A percentile compares a stretch with the other conserved stretches of the same genome.
These are phyloP conservation scores for Hondaea fermentalgiana DNA, from an alignment of 108 stramenopile genomes.

Conservation along the genomic window DNA sequence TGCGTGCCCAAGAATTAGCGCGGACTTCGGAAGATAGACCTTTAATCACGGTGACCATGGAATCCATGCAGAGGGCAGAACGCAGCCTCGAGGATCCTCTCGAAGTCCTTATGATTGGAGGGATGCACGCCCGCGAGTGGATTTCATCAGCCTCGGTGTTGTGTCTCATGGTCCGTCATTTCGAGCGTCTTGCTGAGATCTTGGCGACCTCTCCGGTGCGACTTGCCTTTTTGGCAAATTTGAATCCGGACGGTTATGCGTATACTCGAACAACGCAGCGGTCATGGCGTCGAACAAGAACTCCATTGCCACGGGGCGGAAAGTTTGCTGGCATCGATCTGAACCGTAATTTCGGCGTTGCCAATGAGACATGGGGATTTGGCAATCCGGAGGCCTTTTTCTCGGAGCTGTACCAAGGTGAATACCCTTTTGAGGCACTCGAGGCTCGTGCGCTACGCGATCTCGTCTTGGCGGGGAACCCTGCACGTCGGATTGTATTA, in stretches of 20 bases:
- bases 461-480: neutral
- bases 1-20: neutral
- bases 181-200: neutral
- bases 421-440: neutral
- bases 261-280: neutral
- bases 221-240: neutral
- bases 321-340: neutral
- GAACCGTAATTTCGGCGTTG: neutral
- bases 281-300: neutral
- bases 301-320: neutral
- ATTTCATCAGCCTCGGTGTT: neutral
- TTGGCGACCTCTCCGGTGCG: neutral
- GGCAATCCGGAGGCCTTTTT: neutral
- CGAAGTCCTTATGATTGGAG: neutral
- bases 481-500: neutral
- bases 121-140: constrained; percentile 12
- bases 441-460: neutral
- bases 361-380: neutral
- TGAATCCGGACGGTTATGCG: constrained; percentile 3
- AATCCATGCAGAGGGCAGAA: neutral
- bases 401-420: neutral
- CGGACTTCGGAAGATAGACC: neutral
- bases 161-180: neutral
- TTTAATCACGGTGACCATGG: neutral
- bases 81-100: no score